A percentile compares a stretch with the other conserved stretches of the same genome.
Conservation (phyloP, 129 eudicot species). For the Arctium lappa region DNA sequence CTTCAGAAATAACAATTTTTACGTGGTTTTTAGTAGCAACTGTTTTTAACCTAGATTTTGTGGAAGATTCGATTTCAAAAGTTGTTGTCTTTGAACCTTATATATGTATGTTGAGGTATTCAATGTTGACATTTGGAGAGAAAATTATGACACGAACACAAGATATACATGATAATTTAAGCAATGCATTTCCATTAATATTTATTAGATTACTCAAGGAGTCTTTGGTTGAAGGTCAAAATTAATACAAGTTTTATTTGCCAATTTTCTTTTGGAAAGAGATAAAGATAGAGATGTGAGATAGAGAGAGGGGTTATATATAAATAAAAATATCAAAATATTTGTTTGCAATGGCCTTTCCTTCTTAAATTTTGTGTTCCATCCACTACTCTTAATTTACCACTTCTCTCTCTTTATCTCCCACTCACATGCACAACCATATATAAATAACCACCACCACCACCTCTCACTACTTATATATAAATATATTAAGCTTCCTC, state of each 20-base stretch:
- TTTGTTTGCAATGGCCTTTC: background rate
- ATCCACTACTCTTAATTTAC: constrained; percentile 24
- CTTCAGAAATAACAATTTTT: background rate
- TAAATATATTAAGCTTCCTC: background rate
- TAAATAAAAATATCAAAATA: background rate
- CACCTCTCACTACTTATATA: constrained; percentile 30
- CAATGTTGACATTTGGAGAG: background rate
- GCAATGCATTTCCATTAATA: background rate
- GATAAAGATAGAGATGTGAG: background rate
- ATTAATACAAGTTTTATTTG: background rate
- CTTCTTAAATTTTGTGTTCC: constrained; percentile 30
- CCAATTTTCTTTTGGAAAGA: background rate
- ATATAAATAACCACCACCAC: constrained; percentile 25
- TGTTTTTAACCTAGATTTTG: background rate
- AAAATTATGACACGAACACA: background rate
- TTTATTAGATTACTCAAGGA: background rate
- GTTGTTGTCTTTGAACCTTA: too few relatives aligned
- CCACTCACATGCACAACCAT: constrained; percentile 16
- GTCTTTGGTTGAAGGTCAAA: background rate
- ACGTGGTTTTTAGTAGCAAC: background rate
- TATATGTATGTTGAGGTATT: too few relatives aligned
- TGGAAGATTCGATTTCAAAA: background rate
- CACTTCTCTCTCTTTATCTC: constrained; percentile 30
- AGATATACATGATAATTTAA: too few relatives aligned
- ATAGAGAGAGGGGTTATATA: background rate